Evolutionary conservation across 176 grass and related monocot species (phyloP).

Genomic region (Lolium multiflorum): DNA sequence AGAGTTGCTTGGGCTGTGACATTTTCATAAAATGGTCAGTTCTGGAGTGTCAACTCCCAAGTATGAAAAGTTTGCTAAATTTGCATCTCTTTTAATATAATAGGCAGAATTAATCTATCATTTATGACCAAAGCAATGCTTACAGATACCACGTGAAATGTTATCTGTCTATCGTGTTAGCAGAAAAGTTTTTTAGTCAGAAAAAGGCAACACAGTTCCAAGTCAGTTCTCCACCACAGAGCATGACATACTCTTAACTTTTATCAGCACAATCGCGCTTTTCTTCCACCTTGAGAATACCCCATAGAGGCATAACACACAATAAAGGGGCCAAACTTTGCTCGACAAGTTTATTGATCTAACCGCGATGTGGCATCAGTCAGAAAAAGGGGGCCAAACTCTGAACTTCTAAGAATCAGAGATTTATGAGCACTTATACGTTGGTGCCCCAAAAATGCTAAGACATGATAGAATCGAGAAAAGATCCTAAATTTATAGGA

Average conservation of each 20-base stretch:
- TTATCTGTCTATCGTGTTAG: slow-evolving; percentile 1
- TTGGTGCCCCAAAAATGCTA: background rate
- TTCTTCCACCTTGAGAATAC: background rate
- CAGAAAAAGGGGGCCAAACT: background rate
- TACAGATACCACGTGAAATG: background rate
- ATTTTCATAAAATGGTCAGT: background rate
- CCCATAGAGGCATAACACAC: background rate
- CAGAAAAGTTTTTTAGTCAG: background rate
- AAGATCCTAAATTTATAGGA: slow-evolving; percentile 3
- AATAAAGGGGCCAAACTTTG: background rate
- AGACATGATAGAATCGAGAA: background rate
- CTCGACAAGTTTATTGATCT: background rate
- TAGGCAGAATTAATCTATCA: too few relatives aligned
- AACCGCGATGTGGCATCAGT: background rate
- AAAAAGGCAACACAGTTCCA: background rate
- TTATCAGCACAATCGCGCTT: background rate
- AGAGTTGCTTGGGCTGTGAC: background rate
- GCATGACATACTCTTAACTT: background rate
- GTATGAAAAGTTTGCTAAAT: background rate
- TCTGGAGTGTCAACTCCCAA: slow-evolving; percentile 12
- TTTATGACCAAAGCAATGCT: background rate
- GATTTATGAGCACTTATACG: background rate
- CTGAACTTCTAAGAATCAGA: background rate
- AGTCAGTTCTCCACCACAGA: background rate
- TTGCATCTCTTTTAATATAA: background rate